A percentile compares a stretch with the other conserved stretches of the same genome.
phyloP scores from a whole-genome alignment of 202 grass and related monocot species.

The Saccharum hybrid region DNA sequence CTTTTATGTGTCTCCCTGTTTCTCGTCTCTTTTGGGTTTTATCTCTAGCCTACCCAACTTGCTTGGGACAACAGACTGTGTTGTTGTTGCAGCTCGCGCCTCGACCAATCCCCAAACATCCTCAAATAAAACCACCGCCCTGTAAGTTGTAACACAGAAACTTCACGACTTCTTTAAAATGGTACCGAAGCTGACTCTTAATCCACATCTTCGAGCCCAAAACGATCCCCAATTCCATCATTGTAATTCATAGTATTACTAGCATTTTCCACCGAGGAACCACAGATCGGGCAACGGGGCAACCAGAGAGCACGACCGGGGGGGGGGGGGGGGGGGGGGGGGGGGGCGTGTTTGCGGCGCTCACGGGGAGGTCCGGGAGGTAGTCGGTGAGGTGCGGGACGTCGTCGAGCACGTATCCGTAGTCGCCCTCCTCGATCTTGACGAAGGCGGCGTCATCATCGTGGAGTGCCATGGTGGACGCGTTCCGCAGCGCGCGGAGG shows the following conservation, averaged over 20 bases:
- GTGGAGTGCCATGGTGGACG: conserved; percentile 20
- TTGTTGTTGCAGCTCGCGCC: no score
- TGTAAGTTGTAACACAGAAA: neutral
- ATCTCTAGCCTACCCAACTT: no score
- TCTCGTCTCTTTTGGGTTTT: no score
- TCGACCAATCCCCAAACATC: neutral
- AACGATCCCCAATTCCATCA: conserved; percentile 23
- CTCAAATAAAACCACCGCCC: neutral
- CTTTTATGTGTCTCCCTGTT: no score
- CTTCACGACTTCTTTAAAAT: neutral
- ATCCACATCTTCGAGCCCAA: neutral
- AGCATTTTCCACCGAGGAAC: neutral
- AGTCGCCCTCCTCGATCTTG: conserved; percentile 68
- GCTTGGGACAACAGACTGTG: no score
- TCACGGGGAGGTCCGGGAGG: conserved; percentile 76
- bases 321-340: neutral
- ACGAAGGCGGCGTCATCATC: conserved; percentile 46
- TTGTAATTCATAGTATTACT: neutral
- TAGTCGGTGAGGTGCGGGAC: conserved; percentile 88
- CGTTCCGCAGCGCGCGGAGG: conserved; percentile 59
- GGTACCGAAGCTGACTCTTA: neutral
- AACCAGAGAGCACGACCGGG: neutral
- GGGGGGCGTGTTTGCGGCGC: neutral
- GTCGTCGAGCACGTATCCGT: conserved; percentile 92
- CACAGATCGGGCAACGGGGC: conserved; percentile 22